Evolutionary conservation across 1,284 basidiomycete species (phyloP), one percentile per base, ranked within the genome.

Genomic region (Cryptococcus jaspeensis): DNA sequence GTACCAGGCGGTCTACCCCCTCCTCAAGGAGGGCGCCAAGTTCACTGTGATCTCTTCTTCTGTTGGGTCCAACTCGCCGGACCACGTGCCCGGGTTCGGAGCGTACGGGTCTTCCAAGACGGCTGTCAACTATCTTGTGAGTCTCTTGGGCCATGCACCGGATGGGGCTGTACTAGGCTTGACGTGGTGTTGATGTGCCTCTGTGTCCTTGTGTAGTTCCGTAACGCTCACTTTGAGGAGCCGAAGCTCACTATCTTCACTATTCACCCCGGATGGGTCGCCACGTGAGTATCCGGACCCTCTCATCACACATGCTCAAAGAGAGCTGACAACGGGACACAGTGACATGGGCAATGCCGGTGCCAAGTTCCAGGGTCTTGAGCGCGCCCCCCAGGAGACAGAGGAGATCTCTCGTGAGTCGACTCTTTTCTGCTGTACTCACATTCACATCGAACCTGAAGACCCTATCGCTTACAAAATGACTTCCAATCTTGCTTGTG

Each of bases 71-170:
- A 61, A 59, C 20, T 42, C 45, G 16, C 20, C 50, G 47, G 51
- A 60, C 11, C 47, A 50, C 28, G 15, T 36, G 13, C 13, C 52
- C 16, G 52, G 52, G 16, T 6, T 44, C 28, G 59, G 41, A 43
- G 18, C 41, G 18, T 43, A 43, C 23, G 60, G 61, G 2, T 41
- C 45, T 7, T 48, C 56, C 28, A 66, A 66, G 53, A 62, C 53
- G 7, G 47, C 53, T 44, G 41, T 55, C 41, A 50, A 50, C 42
- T 55, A 35, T 37, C 20, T 55, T 8, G 53, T 55, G 22, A 36
- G 53, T 48, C 15, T 43, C 18, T 18, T 15, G 15, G 18, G 18
- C 18, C n/a, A n/a, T n/a, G n/a, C n/a, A n/a, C n/a, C n/a, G n/a
- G n/a, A n/a, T n/a, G n/a, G n/a, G n/a, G n/a, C n/a, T n/a, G n/a